phyloP scores from a whole-genome alignment of 2,329 filamentous ascomycete genomes.

The Scytalidium lignicola region DNA sequence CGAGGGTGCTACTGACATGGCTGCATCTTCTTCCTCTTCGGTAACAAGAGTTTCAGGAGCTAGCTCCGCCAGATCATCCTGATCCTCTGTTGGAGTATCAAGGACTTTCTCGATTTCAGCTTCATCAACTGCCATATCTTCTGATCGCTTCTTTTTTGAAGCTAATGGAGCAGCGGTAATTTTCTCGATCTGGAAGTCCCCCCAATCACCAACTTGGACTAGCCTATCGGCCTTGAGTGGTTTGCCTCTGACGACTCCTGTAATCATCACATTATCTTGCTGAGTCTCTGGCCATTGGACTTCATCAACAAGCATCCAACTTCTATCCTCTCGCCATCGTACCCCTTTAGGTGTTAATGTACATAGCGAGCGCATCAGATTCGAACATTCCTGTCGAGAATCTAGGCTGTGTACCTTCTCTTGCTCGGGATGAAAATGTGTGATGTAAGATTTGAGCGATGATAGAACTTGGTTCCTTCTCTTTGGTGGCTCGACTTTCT shows the following conservation, averaged over 20 bases:
- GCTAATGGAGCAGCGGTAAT: slow-evolving; percentile 72
- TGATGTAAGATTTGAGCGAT: slow-evolving; percentile 88
- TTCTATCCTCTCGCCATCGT: slow-evolving; percentile 90
- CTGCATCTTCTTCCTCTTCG: slow-evolving; percentile 56
- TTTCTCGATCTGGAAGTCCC: slow-evolving; percentile 85
- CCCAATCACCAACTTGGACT: slow-evolving; percentile 89
- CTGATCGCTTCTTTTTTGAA: slow-evolving; percentile 55
- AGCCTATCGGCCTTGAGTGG: slow-evolving; percentile 85
- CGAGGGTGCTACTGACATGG: slow-evolving; percentile 41
- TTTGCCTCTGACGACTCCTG: slow-evolving; percentile 79
- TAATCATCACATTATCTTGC: slow-evolving; percentile 65
- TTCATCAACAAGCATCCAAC: slow-evolving; percentile 90
- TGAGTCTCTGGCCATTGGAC: slow-evolving; percentile 63
- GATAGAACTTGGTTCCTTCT: slow-evolving; percentile 68
- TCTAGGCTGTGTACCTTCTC: slow-evolving; percentile 89
- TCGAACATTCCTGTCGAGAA: slow-evolving; percentile 83
- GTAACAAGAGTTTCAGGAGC: slow-evolving; percentile 83
- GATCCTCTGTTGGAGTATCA: slow-evolving; percentile 70
- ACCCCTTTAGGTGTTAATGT: slow-evolving; percentile 89
- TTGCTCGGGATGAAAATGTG: slow-evolving; percentile 87
- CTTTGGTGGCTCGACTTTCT: slow-evolving; percentile 74
- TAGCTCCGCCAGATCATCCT: slow-evolving; percentile 75
- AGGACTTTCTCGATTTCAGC: slow-evolving; percentile 51
- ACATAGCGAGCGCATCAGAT: slow-evolving; percentile 85
- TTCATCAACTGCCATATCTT: slow-evolving; percentile 65